Percentiles rank a stretch among this genome's conserved stretches.
Evolutionary conservation across 371 early-diverging fungal genomes (phyloP).

Genomic region (Mortierella sp.): DNA sequence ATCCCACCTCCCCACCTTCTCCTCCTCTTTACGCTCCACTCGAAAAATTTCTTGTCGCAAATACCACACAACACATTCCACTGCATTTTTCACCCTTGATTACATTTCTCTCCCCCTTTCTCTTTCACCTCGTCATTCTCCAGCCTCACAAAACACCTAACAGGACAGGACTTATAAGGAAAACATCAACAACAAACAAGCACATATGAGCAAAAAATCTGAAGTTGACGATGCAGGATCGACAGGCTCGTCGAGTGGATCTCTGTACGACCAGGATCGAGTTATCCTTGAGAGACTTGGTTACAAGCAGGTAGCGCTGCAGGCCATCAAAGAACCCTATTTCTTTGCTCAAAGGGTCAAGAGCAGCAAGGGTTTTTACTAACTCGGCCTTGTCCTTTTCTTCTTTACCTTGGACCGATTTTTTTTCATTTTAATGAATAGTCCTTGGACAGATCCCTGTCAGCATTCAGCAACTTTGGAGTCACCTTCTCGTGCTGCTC

Average conservation of each 20-base stretch:
- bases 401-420: background rate
- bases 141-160: background rate
- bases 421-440: conserved; percentile 30
- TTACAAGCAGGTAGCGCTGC: conserved; percentile 67
- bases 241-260: background rate
- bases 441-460: conserved; percentile 76
- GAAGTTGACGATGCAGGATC: background rate
- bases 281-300: conserved; percentile 67
- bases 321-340: too few relatives aligned
- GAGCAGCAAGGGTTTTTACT: too few relatives aligned
- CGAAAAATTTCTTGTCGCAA: background rate
- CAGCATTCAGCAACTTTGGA: conserved; percentile 73
- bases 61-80: too few relatives aligned
- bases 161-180: conserved; percentile 24
- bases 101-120: background rate
- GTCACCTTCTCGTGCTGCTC: conserved; percentile 75
- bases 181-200: too few relatives aligned
- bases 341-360: too few relatives aligned
- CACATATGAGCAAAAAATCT: conserved; percentile 29
- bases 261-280: conserved; percentile 60
- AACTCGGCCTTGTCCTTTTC: too few relatives aligned
- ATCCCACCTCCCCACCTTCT: background rate
- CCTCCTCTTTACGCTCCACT: background rate
- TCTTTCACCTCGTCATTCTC: background rate
- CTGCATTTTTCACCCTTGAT: background rate